phyloP scores from a whole-genome alignment of 2,329 filamentous ascomycete species.

The Penicillium sp. region DNA sequence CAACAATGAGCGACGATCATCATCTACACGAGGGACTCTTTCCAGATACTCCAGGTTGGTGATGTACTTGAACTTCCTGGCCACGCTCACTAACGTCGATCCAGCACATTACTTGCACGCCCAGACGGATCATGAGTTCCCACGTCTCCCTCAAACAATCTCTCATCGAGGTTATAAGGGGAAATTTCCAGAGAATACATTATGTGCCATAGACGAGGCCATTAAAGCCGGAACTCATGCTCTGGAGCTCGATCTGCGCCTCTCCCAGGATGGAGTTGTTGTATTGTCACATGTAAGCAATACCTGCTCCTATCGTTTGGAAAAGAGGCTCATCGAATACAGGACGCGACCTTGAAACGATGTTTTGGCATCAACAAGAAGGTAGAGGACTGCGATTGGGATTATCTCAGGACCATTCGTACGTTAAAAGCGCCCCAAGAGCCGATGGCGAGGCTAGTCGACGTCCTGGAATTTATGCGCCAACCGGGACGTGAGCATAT shows the following conservation, averaged over 20 bases:
- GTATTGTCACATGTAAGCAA: constrained; percentile 73
- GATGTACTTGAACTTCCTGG: background rate
- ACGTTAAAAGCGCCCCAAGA: constrained; percentile 67
- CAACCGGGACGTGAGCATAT: constrained; percentile 63
- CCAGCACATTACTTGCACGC: constrained; percentile 17
- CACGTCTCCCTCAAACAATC: constrained; percentile 36
- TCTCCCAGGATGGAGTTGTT: constrained; percentile 78
- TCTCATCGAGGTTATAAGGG: constrained; percentile 59
- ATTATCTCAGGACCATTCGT: constrained; percentile 64
- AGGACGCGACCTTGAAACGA: constrained; percentile 74
- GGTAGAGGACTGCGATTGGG: constrained; percentile 74
- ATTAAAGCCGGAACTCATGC: constrained; percentile 73
- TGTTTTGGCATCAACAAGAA: constrained; percentile 75
- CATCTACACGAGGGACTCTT: background rate
- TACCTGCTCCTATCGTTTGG: too few species aligned
- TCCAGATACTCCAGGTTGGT: constrained; percentile 9
- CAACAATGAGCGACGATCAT: constrained; percentile 6
- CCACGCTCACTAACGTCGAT: background rate
- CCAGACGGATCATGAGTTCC: background rate
- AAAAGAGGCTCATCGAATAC: constrained; percentile 5
- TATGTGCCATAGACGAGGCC: constrained; percentile 73
- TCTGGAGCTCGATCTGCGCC: constrained; percentile 83
- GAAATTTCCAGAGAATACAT: constrained; percentile 78
- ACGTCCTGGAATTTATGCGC: constrained; percentile 71
- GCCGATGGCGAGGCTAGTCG: constrained; percentile 69